Evolutionary conservation across 2,329 filamentous ascomycete species (phyloP).

Genomic region (Ophiostoma tasmaniense): DNA sequence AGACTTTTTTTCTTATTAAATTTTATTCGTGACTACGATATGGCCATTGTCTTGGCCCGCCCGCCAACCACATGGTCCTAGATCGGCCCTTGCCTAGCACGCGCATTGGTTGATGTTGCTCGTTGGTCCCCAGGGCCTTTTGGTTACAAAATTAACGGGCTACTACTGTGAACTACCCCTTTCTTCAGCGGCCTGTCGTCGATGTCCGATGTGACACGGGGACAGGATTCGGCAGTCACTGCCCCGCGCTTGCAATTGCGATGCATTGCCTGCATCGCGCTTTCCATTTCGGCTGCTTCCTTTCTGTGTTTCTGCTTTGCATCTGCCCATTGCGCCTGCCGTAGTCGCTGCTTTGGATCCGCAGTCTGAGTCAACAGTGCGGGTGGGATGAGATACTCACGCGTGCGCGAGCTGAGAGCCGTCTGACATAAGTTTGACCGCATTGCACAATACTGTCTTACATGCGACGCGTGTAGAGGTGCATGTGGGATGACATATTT

Average conservation of each 20-base stretch:
- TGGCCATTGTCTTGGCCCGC: neutral
- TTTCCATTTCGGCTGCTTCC: neutral
- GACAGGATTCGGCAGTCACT: neutral
- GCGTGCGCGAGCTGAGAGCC: neutral
- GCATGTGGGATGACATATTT: neutral
- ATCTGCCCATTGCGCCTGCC: neutral
- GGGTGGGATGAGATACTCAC: neutral
- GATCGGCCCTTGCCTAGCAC: constrained; percentile 18
- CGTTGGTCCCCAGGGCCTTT: constrained; percentile 11
- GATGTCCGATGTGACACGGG: neutral
- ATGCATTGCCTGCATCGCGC: neutral
- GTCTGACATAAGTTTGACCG: neutral
- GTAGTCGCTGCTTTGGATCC: neutral
- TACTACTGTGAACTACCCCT: neutral
- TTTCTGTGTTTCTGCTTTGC: neutral
- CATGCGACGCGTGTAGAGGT: neutral
- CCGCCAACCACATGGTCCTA: constrained; percentile 15
- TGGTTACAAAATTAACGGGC: neutral
- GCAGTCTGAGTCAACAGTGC: neutral
- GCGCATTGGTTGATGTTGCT: constrained; percentile 17
- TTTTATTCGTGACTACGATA: neutral
- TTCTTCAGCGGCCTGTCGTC: neutral
- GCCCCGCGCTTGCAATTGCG: neutral
- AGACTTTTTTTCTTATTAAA: constrained; percentile 4
- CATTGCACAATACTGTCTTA: neutral